Evolutionary conservation across 306 rosid genomes (phyloP).

Genomic region (Abrus pulchellus): DNA sequence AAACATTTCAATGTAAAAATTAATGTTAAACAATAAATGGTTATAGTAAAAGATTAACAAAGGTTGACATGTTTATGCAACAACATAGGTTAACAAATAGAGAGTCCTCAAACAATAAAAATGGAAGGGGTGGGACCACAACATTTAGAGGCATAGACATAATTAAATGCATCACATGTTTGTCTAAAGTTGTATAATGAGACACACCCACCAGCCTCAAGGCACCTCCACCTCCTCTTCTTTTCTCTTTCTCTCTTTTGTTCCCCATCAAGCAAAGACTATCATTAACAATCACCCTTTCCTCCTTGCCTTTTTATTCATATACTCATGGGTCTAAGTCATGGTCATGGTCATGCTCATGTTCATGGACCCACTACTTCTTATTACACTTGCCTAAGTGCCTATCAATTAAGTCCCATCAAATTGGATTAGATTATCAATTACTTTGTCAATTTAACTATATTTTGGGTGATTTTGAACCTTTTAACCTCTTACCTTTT

Average conservation of each 20-base stretch:
- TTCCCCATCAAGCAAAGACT: constrained; percentile 29
- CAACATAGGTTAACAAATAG: neutral
- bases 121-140: constrained; percentile 41
- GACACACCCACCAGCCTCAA: constrained; percentile 48
- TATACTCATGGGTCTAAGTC: constrained; percentile 3
- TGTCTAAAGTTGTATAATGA: constrained; percentile 58
- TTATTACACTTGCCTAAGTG: neutral
- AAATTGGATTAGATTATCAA: constrained; percentile 15
- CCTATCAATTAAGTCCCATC: constrained; percentile 8
- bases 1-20: neutral
- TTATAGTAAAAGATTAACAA: neutral
- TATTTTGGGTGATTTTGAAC: constrained; percentile 1
- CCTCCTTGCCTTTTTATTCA: constrained; percentile 16
- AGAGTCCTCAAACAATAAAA: neutral
- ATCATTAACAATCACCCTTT: constrained; percentile 33
- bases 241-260: constrained; percentile 41
- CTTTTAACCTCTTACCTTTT: constrained; percentile 36
- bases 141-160: constrained; percentile 39
- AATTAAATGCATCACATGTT: constrained; percentile 66
- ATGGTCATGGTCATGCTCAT: constrained; percentile 14
- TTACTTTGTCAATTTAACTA: constrained; percentile 13
- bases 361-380: constrained; percentile 43
- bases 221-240: constrained; percentile 31
- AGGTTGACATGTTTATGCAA: neutral
- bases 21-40: neutral